Conservation (phyloP, 2,329 filamentous ascomycete species). For the Hypoxylon sp. region DNA sequence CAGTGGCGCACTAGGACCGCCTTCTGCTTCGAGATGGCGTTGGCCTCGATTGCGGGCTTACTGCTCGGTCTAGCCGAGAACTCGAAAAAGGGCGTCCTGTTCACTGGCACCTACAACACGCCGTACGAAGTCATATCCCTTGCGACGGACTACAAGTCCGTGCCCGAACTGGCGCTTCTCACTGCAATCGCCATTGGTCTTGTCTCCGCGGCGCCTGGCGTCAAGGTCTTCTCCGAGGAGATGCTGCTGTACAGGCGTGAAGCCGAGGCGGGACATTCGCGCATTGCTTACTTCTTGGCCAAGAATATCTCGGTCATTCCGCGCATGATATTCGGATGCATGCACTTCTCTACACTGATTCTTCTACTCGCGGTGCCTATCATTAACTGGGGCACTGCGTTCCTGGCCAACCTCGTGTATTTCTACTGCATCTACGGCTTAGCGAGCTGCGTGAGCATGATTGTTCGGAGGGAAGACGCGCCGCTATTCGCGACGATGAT, state of each 20-base stretch:
- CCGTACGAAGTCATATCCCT: conserved; percentile 67
- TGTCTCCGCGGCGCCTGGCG: conserved; percentile 67
- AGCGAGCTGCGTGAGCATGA: conserved; percentile 66
- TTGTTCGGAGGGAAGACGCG: conserved; percentile 69
- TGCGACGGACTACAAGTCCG: conserved; percentile 65
- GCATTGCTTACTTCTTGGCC: conserved; percentile 69
- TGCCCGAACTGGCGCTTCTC: conserved; percentile 68
- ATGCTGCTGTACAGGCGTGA: conserved; percentile 69
- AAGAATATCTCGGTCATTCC: conserved; percentile 68
- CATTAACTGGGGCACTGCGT: conserved; percentile 65
- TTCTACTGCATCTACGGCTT: conserved; percentile 73
- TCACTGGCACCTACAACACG: conserved; percentile 65
- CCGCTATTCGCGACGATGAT: conserved; percentile 70
- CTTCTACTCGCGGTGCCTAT: conserved; percentile 65
- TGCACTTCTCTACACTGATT: conserved; percentile 69
- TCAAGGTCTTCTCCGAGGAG: conserved; percentile 70
- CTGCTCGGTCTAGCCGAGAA: conserved; percentile 69
- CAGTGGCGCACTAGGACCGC: conserved; percentile 67
- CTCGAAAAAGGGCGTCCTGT: conserved; percentile 65
- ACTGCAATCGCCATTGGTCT: conserved; percentile 69
- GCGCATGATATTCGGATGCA: conserved; percentile 64
- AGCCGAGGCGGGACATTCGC: conserved; percentile 69
- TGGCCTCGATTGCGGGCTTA: conserved; percentile 66
- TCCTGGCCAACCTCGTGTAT: conserved; percentile 67
- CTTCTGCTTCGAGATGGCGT: conserved; percentile 68